Conservation (phyloP, 805 yeast genomes). For the Starmerella gropengiesseri region DNA sequence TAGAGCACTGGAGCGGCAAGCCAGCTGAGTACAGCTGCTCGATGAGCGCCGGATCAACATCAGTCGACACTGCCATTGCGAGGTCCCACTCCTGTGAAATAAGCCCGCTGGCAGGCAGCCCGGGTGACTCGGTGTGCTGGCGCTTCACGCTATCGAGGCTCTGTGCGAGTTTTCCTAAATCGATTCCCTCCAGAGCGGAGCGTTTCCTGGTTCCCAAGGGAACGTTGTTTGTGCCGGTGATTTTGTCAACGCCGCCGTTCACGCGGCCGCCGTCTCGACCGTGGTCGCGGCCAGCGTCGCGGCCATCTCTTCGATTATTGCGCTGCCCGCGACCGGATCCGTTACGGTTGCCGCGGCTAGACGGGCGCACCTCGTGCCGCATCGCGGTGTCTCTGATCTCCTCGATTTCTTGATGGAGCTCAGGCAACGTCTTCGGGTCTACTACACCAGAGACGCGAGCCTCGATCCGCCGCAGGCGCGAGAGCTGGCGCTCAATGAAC, state of each 20-base stretch:
- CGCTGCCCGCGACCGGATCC: not conserved
- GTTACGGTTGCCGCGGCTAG: not conserved
- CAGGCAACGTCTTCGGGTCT: constrained; percentile 25
- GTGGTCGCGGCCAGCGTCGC: not conserved
- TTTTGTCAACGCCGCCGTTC: constrained; percentile 11
- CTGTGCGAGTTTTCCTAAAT: constrained; percentile 7
- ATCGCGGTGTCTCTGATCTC: constrained; percentile 12
- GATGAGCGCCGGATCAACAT: constrained; percentile 28
- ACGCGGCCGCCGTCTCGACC: not conserved
- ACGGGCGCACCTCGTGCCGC: constrained; percentile 9
- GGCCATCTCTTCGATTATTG: not conserved
- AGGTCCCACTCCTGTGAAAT: constrained; percentile 25
- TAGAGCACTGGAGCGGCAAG: constrained; percentile 71
- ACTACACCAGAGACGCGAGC: constrained; percentile 26
- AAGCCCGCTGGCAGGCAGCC: constrained; percentile 6
- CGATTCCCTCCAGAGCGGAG: constrained; percentile 3
- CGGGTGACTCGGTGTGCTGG: constrained; percentile 6
- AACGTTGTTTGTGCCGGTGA: constrained; percentile 17
- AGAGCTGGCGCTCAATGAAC: constrained; percentile 28
- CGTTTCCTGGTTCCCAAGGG: constrained; percentile 19
- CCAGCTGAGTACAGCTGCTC: constrained; percentile 39
- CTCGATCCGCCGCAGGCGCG: constrained; percentile 26
- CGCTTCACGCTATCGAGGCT: constrained; percentile 3
- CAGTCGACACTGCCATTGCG: constrained; percentile 26
- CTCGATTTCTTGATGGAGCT: constrained; percentile 27